Evolutionary conservation across 768 basidiomycete genomes (phyloP).

Genomic region (Termitomyces sp.): DNA sequence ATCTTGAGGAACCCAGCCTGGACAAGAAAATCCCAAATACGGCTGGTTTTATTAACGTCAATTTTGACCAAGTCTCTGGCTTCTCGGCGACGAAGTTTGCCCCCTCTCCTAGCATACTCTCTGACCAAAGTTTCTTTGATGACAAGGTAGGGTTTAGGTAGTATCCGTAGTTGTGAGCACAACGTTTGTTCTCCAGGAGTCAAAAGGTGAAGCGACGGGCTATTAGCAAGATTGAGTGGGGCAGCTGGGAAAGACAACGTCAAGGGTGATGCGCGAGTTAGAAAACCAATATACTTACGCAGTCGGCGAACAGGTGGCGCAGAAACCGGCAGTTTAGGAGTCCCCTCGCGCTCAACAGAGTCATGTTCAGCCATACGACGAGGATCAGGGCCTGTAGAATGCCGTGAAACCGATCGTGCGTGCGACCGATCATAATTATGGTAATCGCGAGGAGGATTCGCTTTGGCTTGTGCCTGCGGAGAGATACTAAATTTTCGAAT

Average conservation of each 20-base stretch:
- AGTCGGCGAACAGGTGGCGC: slow-evolving; percentile 35
- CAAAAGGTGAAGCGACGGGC: slow-evolving; percentile 85
- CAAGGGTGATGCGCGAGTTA: not conserved
- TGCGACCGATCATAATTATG: slow-evolving; percentile 47
- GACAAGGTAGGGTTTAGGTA: slow-evolving; percentile 92
- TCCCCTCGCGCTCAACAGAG: slow-evolving; percentile 57
- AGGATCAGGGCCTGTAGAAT: slow-evolving; percentile 51
- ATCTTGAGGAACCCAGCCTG: slow-evolving; percentile 80
- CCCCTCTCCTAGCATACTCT: slow-evolving; percentile 87
- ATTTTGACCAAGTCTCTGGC: slow-evolving; percentile 89
- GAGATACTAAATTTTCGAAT: not conserved
- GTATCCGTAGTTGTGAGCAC: slow-evolving; percentile 84
- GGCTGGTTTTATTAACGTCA: slow-evolving; percentile 88
- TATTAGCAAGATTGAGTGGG: slow-evolving; percentile 88
- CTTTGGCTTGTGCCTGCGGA: slow-evolving; percentile 56
- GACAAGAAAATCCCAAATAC: slow-evolving; percentile 91
- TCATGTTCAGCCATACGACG: slow-evolving; percentile 42
- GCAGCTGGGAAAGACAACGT: slow-evolving; percentile 26
- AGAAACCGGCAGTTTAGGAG: slow-evolving; percentile 43
- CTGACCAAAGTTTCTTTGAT: slow-evolving; percentile 94
- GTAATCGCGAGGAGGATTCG: slow-evolving; percentile 51
- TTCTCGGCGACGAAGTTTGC: slow-evolving; percentile 82
- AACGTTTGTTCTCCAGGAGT: slow-evolving; percentile 83
- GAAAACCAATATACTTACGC: slow-evolving; percentile 27
- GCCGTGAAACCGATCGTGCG: slow-evolving; percentile 44